Conservation (phyloP, 108 stramenopile genomes). For the Stephanodiscus triporus region DNA sequence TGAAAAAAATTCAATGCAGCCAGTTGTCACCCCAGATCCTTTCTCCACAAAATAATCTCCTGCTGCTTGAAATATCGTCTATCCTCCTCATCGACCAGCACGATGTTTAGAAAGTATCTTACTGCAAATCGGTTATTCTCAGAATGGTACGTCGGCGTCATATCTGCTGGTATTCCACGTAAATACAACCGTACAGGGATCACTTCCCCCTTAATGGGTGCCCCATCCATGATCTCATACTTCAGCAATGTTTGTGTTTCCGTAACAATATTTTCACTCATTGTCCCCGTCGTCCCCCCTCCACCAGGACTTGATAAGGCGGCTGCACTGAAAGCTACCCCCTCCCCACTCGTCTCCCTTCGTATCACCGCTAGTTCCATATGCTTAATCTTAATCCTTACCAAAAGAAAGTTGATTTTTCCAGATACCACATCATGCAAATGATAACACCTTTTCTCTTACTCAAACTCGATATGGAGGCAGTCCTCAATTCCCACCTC, state of each 20-base stretch:
- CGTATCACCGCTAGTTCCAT: slow-evolving; percentile 99
- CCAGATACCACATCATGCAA: slow-evolving; percentile 95
- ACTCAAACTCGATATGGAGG: slow-evolving; percentile 99
- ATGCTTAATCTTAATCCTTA: slow-evolving; percentile 98
- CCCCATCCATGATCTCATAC: slow-evolving; percentile 99
- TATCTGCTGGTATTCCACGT: slow-evolving; percentile 92
- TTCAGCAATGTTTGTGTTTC: slow-evolving; percentile 97
- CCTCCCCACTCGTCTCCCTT: slow-evolving; percentile 92
- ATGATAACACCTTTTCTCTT: slow-evolving; percentile 91
- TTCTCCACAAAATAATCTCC: slow-evolving; percentile 97
- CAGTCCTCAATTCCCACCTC: slow-evolving; percentile 99
- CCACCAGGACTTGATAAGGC: slow-evolving; percentile 32
- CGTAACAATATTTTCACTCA: slow-evolving; percentile 79
- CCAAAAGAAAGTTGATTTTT: slow-evolving; percentile 96
- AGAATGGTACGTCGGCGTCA: slow-evolving; percentile 97
- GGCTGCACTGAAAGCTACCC: slow-evolving; percentile 62
- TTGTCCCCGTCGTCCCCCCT: slow-evolving; percentile 10
- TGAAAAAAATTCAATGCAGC: background rate
- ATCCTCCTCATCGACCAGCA: slow-evolving; percentile 99
- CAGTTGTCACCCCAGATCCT: slow-evolving; percentile 72
- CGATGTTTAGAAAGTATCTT: slow-evolving; percentile 98
- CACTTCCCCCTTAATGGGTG: slow-evolving; percentile 93
- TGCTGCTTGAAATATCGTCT: slow-evolving; percentile 99
- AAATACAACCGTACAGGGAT: slow-evolving; percentile 88
- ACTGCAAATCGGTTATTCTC: slow-evolving; percentile 95